These are phyloP conservation scores for Vitis hybrid DNA, from an alignment of 177 flowering plant genomes.

Conservation along the genomic window DNA sequence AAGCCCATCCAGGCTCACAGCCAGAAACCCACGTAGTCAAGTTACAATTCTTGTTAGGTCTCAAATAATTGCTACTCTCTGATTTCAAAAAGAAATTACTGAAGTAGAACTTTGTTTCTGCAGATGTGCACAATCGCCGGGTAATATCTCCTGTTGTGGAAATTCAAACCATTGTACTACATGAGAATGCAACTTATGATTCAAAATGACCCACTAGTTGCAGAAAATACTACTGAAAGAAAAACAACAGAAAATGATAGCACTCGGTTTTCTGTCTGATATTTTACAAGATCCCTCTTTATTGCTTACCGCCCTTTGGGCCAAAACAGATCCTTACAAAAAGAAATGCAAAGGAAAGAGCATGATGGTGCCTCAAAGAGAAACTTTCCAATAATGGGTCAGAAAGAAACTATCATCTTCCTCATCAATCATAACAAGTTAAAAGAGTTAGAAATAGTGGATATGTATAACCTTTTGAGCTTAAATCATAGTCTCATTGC, in stretches of 20 bases:
- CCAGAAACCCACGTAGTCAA: constrained; percentile 74
- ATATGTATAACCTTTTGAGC: too few relatives aligned
- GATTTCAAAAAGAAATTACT: constrained; percentile 34
- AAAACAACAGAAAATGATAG: not conserved
- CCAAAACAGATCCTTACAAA: too few relatives aligned
- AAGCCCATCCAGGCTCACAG: constrained; percentile 99
- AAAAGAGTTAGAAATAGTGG: too few relatives aligned
- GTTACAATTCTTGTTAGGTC: constrained; percentile 86
- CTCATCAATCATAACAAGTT: too few relatives aligned
- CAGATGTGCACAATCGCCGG: constrained; percentile 75
- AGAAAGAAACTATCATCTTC: too few relatives aligned
- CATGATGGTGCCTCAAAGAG: too few relatives aligned
- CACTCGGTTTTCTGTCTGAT: not conserved
- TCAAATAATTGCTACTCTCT: constrained; percentile 36
- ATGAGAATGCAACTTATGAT: not conserved
- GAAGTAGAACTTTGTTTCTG: constrained; percentile 80
- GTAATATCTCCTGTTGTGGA: constrained; percentile 57
- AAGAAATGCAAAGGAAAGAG: too few relatives aligned
- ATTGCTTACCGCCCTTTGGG: too few relatives aligned
- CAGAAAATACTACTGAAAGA: not conserved
- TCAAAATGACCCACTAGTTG: not conserved
- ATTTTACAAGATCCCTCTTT: too few relatives aligned
- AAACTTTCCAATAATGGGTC: too few relatives aligned
- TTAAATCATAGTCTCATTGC: too few relatives aligned
- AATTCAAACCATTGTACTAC: constrained; percentile 6